Percentiles rank a stretch among this genome's conserved stretches.
Conservation (phyloP, 2,329 filamentous ascomycete genomes). For the Sporothrix humicola region DNA sequence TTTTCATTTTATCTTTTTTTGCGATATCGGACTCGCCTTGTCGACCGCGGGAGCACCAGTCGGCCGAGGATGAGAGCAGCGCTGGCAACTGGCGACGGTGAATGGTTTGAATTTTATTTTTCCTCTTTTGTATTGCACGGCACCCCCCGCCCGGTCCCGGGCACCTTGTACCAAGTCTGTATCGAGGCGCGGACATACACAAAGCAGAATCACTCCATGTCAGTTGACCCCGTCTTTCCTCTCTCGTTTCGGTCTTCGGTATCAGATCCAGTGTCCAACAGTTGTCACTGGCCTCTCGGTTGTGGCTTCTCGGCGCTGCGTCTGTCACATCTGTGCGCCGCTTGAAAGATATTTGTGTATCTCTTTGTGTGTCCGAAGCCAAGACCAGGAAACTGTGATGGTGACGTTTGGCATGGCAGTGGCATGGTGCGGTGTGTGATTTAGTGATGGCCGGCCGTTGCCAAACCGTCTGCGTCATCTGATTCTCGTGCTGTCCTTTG, state of each 20-base stretch:
- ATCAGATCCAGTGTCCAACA: background rate
- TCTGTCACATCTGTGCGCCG: background rate
- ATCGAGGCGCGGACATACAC: too few species aligned
- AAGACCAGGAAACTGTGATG: background rate
- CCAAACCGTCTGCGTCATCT: background rate
- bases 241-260: background rate
- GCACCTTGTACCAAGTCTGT: too few species aligned
- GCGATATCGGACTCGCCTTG: conserved; percentile 15
- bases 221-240: background rate
- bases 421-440: background rate
- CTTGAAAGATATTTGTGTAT: background rate
- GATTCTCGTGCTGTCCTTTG: background rate
- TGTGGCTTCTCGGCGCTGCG: background rate
- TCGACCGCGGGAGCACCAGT: too few species aligned
- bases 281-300: conserved; percentile 4
- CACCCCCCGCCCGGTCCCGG: too few species aligned
- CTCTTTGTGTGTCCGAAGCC: background rate
- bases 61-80: too few species aligned
- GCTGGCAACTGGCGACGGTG: too few species aligned
- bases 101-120: too few species aligned
- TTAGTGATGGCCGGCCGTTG: background rate
- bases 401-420: background rate
- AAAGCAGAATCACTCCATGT: background rate
- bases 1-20: too few species aligned
- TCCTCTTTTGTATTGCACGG: too few species aligned